Conservation (phyloP, 106 monocot species). For the Phalaenopsis equestris region DNA sequence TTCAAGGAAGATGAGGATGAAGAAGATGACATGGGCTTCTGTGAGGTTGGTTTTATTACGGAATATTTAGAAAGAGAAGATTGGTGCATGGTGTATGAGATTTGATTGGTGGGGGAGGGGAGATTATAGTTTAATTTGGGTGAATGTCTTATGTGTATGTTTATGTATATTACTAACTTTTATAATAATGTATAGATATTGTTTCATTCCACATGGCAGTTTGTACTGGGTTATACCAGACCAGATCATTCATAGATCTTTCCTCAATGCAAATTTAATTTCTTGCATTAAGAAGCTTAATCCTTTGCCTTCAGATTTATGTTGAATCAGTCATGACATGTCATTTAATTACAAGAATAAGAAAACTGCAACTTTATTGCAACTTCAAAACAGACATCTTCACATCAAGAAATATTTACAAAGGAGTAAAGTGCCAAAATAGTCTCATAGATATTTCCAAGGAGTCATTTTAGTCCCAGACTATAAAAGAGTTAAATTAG, state of each 20-base stretch:
- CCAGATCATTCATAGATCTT: no score
- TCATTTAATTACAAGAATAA: neutral
- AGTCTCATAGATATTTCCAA: neutral
- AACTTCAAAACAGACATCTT: neutral
- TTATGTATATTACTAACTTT: constrained; percentile 2
- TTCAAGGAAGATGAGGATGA: constrained; percentile 10
- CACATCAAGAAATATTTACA: neutral
- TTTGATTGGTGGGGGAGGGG: neutral
- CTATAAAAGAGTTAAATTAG: no score
- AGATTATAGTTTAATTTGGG: neutral
- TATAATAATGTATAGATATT: neutral
- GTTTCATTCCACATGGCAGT: neutral
- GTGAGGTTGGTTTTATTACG: constrained; percentile 37
- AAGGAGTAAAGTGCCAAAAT: neutral
- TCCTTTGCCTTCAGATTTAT: no score
- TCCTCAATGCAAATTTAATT: no score
- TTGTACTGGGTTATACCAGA: no score
- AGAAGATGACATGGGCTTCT: constrained; percentile 52
- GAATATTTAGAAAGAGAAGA: constrained; percentile 61
- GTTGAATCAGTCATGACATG: no score
- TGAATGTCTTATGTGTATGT: neutral
- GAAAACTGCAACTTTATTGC: neutral
- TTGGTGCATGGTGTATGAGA: constrained; percentile 70
- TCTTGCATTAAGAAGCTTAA: no score
- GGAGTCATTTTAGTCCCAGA: no score